phyloP scores from a whole-genome alignment of 176 grass and related monocot genomes.

The Musa beccarii region DNA sequence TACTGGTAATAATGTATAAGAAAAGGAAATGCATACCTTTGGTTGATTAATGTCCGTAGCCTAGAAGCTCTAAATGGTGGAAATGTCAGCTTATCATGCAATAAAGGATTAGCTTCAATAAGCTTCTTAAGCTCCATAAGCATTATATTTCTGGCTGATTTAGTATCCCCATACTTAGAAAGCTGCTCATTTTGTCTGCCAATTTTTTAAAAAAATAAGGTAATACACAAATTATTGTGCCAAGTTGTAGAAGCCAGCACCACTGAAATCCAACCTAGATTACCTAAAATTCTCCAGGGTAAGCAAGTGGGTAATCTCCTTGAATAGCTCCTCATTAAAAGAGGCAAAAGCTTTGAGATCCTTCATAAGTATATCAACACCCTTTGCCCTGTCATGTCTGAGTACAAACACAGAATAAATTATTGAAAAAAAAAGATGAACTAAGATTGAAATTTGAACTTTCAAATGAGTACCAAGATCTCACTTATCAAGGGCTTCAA shows the following conservation, averaged over 20 bases:
- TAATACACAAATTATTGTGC: no score
- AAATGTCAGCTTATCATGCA: constrained; percentile 93
- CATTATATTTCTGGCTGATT: constrained; percentile 99
- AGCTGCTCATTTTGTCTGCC: constrained; percentile 98
- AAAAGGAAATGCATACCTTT: constrained; percentile 47
- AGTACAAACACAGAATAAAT: background rate
- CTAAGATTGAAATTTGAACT: constrained; percentile 13
- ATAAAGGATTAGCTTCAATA: constrained; percentile 93
- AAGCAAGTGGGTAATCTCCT: constrained; percentile 97
- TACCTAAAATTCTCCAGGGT: constrained; percentile 98
- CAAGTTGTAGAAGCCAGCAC: background rate
- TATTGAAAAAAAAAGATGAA: background rate
- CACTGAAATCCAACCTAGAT: constrained; percentile 7
- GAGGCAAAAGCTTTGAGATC: constrained; percentile 98
- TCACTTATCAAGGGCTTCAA: constrained; percentile 94
- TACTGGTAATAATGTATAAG: background rate
- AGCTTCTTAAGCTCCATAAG: constrained; percentile 97
- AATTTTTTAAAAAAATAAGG: constrained; percentile 6
- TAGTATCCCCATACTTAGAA: constrained; percentile 97
- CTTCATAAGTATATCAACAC: constrained; percentile 95
- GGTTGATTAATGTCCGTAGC: constrained; percentile 95
- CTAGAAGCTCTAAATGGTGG: constrained; percentile 92
- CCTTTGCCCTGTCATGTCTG: constrained; percentile 94
- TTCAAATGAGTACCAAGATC: constrained; percentile 5
- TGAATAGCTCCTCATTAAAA: constrained; percentile 98